A percentile compares a stretch with the other conserved stretches of the same genome.
These are phyloP conservation scores for Cutaneotrichosporon mucoides DNA, from an alignment of 1,284 basidiomycete genomes.

Conservation along the genomic window DNA sequence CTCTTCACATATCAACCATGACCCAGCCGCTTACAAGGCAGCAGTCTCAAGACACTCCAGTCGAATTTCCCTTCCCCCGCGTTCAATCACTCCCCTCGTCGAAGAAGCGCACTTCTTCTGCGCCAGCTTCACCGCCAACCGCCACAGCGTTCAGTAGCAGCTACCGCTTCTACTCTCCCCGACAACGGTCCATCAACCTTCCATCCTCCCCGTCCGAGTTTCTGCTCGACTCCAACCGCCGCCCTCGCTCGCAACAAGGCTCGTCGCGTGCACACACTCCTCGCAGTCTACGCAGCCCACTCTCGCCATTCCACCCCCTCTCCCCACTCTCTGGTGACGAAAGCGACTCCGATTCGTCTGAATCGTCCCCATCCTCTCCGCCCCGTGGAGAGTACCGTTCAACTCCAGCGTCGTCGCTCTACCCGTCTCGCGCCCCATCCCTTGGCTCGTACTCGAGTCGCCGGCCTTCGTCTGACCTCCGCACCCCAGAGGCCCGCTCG, in stretches of 20 bases:
- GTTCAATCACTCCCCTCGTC: too few relatives aligned
- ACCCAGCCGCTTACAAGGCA: too few relatives aligned
- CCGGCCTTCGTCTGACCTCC: not conserved
- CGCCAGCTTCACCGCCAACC: too few relatives aligned
- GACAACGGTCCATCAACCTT: conserved; percentile 4
- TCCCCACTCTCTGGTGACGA: not conserved
- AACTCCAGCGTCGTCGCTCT: too few relatives aligned
- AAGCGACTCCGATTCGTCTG: not conserved
- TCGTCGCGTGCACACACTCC: not conserved
- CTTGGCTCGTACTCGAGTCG: not conserved
- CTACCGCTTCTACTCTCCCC: not conserved
- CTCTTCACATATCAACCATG: too few relatives aligned
- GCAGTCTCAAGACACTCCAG: too few relatives aligned
- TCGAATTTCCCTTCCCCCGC: too few relatives aligned
- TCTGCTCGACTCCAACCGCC: not conserved
- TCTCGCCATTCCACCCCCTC: not conserved
- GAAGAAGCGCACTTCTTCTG: too few relatives aligned
- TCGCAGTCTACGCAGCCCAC: not conserved
- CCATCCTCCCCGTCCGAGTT: conserved; percentile 2
- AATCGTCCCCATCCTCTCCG: too few relatives aligned
- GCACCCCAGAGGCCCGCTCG: not conserved
- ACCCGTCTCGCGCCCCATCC: not conserved
- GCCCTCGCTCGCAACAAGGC: not conserved
- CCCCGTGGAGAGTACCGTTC: too few relatives aligned
- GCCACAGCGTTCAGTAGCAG: too few relatives aligned